Conservation (phyloP, 2,329 filamentous ascomycete species). For the Xylariales sp. region DNA sequence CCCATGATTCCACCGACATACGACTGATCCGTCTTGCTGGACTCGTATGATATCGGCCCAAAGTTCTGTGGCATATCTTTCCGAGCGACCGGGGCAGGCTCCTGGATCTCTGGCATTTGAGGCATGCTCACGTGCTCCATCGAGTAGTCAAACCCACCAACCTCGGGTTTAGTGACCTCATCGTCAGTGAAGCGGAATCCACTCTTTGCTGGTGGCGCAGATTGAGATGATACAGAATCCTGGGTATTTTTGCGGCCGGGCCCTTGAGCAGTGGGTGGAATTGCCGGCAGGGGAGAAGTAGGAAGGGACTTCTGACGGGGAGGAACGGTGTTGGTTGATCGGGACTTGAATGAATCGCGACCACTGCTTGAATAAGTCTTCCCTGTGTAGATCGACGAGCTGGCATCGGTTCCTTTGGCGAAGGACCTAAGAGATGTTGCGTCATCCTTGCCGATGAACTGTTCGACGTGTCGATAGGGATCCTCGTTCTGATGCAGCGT, state of each 20-base stretch:
- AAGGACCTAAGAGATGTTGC: conserved; percentile 52
- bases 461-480: conserved; percentile 66
- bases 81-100: conserved; percentile 31
- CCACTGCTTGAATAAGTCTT: conserved; percentile 32
- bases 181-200: conserved; percentile 33
- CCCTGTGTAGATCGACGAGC: conserved; percentile 41
- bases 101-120: conserved; percentile 31
- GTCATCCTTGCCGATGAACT: conserved; percentile 56
- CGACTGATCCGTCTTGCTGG: conserved; percentile 14
- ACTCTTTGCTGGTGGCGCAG: conserved; percentile 19
- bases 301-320: conserved; percentile 42
- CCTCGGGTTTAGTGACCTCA: conserved; percentile 15
- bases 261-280: conserved; percentile 21
- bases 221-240: conserved; percentile 8
- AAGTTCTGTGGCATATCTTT: conserved; percentile 16
- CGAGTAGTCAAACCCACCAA: conserved; percentile 17
- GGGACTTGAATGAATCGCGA: conserved; percentile 11
- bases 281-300: conserved; percentile 27
- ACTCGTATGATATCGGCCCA: conserved; percentile 21
- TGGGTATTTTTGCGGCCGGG: conserved; percentile 12
- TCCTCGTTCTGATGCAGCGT: conserved; percentile 73
- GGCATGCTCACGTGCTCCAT: conserved; percentile 24
- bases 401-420: conserved; percentile 29
- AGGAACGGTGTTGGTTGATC: conserved; percentile 23
- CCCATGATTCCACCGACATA: conserved; percentile 15